phyloP scores from a whole-genome alignment of 441 rosid genomes.

The Pelargonium myrrhifolium region DNA sequence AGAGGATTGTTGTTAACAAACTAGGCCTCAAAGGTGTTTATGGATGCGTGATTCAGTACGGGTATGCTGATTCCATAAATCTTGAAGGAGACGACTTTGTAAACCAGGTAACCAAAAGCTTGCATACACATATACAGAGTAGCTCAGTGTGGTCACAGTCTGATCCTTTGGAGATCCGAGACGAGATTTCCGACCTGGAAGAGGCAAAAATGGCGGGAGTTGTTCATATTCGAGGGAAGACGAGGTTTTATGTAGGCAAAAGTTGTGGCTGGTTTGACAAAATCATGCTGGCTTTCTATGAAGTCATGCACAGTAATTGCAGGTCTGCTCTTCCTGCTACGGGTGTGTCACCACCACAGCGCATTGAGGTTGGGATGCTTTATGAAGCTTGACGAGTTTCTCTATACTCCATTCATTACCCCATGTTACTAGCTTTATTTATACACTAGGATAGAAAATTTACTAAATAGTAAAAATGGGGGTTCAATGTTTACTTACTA shows the following conservation, averaged over 20 bases:
- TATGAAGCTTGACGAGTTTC: slow-evolving; percentile 37
- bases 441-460: not conserved
- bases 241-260: slow-evolving; percentile 40
- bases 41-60: slow-evolving; percentile 48
- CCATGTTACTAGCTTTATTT: not conserved
- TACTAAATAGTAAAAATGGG: not conserved
- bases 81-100: slow-evolving; percentile 49
- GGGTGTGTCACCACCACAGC: slow-evolving; percentile 39
- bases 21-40: slow-evolving; percentile 40
- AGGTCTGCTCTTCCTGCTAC: slow-evolving; percentile 55
- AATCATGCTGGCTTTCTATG: slow-evolving; percentile 50
- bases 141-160: slow-evolving; percentile 7
- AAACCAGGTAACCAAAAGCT: slow-evolving; percentile 36
- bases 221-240: slow-evolving; percentile 52
- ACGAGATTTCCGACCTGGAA: slow-evolving; percentile 34
- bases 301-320: slow-evolving; percentile 49
- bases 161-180: slow-evolving; percentile 17
- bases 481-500: too few species aligned
- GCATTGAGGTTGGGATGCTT: slow-evolving; percentile 56
- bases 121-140: slow-evolving; percentile 26
- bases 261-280: slow-evolving; percentile 42
- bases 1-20: slow-evolving; percentile 37
- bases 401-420: not conserved
- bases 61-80: slow-evolving; percentile 49
- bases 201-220: slow-evolving; percentile 41